These are phyloP conservation scores for Epichloe bromicola DNA, from an alignment of 2,329 filamentous ascomycete species.

Conservation along the genomic window DNA sequence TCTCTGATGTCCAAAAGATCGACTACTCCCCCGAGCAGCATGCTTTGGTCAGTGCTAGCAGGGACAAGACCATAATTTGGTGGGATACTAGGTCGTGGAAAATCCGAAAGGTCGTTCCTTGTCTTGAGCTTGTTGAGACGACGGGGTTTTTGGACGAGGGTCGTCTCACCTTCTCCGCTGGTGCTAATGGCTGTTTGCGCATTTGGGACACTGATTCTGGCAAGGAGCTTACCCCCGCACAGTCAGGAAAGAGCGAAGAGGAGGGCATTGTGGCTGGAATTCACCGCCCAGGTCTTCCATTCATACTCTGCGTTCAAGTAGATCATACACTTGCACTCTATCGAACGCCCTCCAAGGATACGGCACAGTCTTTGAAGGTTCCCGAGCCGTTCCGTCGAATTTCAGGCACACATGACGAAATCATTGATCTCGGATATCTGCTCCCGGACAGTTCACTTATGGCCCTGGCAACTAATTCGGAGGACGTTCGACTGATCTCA, in stretches of 20 bases:
- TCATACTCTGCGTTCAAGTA: conserved; percentile 70
- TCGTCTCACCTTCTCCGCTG: conserved; percentile 66
- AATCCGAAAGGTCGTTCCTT: conserved; percentile 63
- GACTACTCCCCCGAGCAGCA: conserved; percentile 71
- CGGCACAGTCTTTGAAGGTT: conserved; percentile 21
- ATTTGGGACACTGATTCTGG: conserved; percentile 73
- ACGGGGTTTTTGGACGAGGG: conserved; percentile 67
- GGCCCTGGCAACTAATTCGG: conserved; percentile 87
- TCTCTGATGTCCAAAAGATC: conserved; percentile 81
- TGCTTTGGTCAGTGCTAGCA: conserved; percentile 66
- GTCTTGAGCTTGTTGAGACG: conserved; percentile 73
- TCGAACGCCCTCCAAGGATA: conserved; percentile 29
- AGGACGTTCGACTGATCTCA: conserved; percentile 81
- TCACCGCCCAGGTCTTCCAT: conserved; percentile 49
- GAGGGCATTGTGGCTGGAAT: conserved; percentile 62
- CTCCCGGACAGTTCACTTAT: conserved; percentile 68
- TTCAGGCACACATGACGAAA: conserved; percentile 93
- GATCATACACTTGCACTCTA: conserved; percentile 81
- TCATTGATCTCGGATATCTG: conserved; percentile 86
- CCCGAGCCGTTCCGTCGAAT: conserved; percentile 58
- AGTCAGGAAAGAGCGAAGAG: conserved; percentile 45
- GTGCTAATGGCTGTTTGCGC: conserved; percentile 68
- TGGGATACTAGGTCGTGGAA: conserved; percentile 88
- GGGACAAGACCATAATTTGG: conserved; percentile 87
- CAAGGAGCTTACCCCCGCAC: conserved; percentile 66